Conservation (phyloP, 78 protist species). For the Dictyostelium citrinum region DNA sequence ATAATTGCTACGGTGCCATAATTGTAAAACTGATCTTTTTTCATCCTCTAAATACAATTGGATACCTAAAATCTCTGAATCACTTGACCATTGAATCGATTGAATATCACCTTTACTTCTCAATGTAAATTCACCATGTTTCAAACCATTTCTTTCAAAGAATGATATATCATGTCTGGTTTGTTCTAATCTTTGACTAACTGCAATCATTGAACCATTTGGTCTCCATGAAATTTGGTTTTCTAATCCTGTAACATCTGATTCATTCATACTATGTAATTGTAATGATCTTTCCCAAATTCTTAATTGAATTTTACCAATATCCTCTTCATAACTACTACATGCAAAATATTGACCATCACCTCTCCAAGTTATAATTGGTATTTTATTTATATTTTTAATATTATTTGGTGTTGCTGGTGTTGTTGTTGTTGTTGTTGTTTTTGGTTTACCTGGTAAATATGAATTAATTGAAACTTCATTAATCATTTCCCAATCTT, state of each 20-base stretch:
- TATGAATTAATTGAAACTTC: conserved; percentile 53
- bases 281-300: conserved; percentile 71
- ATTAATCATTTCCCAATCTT: conserved; percentile 81
- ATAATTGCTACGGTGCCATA: conserved; percentile 67
- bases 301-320: neutral
- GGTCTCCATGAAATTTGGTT: conserved; percentile 53
- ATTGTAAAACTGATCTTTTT: conserved; percentile 29
- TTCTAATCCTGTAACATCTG: conserved; percentile 34
- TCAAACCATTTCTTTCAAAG: conserved; percentile 82
- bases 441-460: conserved; percentile 28
- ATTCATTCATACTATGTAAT: conserved; percentile 42
- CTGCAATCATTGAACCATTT: conserved; percentile 60
- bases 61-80: conserved; percentile 55
- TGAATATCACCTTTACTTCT: neutral
- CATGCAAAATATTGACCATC: conserved; percentile 78
- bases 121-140: conserved; percentile 76
- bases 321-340: conserved; percentile 3
- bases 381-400: neutral
- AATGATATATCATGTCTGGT: conserved; percentile 57
- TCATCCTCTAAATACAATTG: conserved; percentile 1
- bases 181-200: conserved; percentile 6
- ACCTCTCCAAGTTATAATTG: conserved; percentile 75
- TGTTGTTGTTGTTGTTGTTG: neutral
- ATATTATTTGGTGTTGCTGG: neutral
- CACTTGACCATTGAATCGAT: conserved; percentile 59